Base-by-base conservation (phyloP, 768 basidiomycete genomes). In the Trametes coccinea region DNA sequence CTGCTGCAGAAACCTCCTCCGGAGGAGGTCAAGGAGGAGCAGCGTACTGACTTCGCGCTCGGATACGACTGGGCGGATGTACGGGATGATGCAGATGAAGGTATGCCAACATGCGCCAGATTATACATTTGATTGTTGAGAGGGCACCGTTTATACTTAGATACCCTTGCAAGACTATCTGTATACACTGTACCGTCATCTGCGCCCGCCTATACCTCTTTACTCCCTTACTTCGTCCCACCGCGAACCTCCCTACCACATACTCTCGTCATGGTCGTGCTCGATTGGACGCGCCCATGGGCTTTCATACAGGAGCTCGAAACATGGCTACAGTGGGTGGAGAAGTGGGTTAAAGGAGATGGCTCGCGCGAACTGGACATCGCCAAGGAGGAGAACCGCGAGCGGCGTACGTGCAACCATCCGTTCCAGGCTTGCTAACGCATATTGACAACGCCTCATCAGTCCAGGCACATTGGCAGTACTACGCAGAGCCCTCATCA, bases 221-320 rank as follows among this genome's bases (percentile, higher is more conserved):
- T 96, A 33, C 67, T 96, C 0, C 92, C 93, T 0, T 84, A 88
- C 61, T 92, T 93, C 65, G 74, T 95, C 29, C 90, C 92, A 1
- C 88, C 93, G 1, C 80, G 84, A 59, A 77, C 82, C 31, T 77
- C 84, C 5, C 74, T 93, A 11, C 82, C 83, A 2, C 87, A 92
- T 64, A 89, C 90, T 0, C 78, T 92, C 33, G 85, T 94, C 47
- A 76, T 97, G 69, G 90, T 98, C 67, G 85, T 88, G 0, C 77
- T 99, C 9, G 96, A 99, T 73, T 99, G 97, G 96, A 96, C 94
- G 66, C 84, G 84, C 65, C 96, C 96, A 0, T 95, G 93, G 86
- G 84, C 87, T 1, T 98, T 98, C 72, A 77, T 97, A 2, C 84
- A 89, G 13, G 90, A 98, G 69, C 76, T 99, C 9, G 79, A 90